A percentile compares a stretch with the other conserved stretches of the same genome.
These are phyloP conservation scores for Quercus phellos DNA, from an alignment of 331 rosid species.

Conservation along the genomic window DNA sequence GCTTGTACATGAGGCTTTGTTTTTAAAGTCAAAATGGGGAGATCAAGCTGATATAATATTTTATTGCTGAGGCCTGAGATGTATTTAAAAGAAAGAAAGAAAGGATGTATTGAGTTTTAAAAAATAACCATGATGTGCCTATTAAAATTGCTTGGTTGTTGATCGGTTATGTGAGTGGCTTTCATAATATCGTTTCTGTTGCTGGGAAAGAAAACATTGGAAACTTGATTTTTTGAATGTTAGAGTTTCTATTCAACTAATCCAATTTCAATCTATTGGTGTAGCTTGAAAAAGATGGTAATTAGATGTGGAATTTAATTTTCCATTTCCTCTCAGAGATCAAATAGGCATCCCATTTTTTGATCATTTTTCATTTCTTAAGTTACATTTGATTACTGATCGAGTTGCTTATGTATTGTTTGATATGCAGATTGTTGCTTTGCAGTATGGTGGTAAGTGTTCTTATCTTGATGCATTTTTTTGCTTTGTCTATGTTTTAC, in stretches of 20 bases:
- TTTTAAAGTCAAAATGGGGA: too few species aligned
- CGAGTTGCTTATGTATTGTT: background rate
- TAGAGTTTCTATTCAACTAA: background rate
- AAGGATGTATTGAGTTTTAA: too few species aligned
- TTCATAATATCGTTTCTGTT: background rate
- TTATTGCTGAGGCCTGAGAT: too few species aligned
- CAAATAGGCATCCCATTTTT: background rate
- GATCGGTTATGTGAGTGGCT: too few species aligned
- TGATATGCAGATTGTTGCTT: constrained; percentile 73
- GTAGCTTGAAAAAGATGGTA: background rate
- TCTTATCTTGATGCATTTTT: background rate
- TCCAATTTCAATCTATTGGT: background rate
- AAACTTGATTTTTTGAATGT: too few species aligned
- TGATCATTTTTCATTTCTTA: background rate
- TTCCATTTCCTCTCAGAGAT: background rate
- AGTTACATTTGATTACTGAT: background rate
- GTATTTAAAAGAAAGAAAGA: too few species aligned
- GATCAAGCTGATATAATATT: too few species aligned
- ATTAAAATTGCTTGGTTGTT: too few species aligned
- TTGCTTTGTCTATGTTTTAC: background rate
- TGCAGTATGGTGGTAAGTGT: constrained; percentile 62
- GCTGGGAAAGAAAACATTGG: background rate
- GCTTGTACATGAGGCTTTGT: too few species aligned
- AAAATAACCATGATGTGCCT: too few species aligned
- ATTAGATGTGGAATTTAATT: background rate